Evolutionary conservation across 1,139 yeast genomes (phyloP).

Genomic region (Yamadazyma atlantica): DNA sequence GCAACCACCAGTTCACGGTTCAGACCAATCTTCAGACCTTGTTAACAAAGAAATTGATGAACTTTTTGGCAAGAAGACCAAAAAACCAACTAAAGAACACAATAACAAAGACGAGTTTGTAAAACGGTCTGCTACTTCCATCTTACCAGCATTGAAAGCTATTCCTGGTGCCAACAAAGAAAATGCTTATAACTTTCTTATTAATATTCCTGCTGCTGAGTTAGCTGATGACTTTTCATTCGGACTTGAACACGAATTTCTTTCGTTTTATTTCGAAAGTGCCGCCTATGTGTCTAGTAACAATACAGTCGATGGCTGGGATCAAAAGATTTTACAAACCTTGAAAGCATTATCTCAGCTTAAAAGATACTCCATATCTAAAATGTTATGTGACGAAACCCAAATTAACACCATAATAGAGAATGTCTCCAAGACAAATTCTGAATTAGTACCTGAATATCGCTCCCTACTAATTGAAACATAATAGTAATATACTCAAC

Average conservation of each 20-base stretch:
- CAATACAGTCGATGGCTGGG: slow-evolving; percentile 20
- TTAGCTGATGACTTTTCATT: slow-evolving; percentile 38
- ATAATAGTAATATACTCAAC: no score
- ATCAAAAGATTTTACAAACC: slow-evolving; percentile 15
- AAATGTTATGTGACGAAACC: slow-evolving; percentile 19
- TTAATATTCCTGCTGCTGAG: slow-evolving; percentile 28
- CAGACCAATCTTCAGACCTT: no score
- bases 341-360: slow-evolving; percentile 22
- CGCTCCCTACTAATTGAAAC: slow-evolving; percentile 4
- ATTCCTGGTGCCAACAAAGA: slow-evolving; percentile 28
- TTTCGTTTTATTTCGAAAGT: slow-evolving; percentile 54
- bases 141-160: slow-evolving; percentile 25
- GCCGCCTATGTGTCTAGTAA: slow-evolving; percentile 23
- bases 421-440: slow-evolving; percentile 10
- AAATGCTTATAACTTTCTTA: slow-evolving; percentile 42
- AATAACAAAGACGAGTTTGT: slow-evolving; percentile 12
- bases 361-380: slow-evolving; percentile 26
- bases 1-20: no score
- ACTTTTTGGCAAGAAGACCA: slow-evolving; percentile 6
- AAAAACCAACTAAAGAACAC: not conserved
- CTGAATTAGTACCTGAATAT: slow-evolving; percentile 6
- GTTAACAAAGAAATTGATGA: slow-evolving; percentile 12
- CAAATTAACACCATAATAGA: slow-evolving; percentile 13
- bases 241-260: slow-evolving; percentile 59
- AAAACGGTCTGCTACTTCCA: slow-evolving; percentile 30